phyloP scores from a whole-genome alignment of 768 basidiomycete species.

The Candolleomyces efflorescens region DNA sequence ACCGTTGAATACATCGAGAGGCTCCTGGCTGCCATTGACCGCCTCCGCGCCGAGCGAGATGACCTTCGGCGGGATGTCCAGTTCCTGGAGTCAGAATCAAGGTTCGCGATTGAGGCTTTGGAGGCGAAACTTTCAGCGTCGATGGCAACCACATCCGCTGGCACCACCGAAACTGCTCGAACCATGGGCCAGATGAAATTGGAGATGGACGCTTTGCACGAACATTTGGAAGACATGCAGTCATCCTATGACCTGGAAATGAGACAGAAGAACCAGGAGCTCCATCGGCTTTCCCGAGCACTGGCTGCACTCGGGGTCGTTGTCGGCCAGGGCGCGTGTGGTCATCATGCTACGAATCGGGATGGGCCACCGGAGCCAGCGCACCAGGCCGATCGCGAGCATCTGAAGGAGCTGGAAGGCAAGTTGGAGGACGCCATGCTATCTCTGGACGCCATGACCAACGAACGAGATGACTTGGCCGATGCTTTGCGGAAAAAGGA shows the following conservation, averaged over 20 bases:
- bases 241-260: slow-evolving; percentile 16
- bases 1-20: slow-evolving; percentile 44
- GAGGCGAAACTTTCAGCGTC: slow-evolving; percentile 41
- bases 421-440: slow-evolving; percentile 28
- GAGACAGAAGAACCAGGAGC: slow-evolving; percentile 22
- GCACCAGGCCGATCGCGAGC: slow-evolving; percentile 12
- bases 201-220: slow-evolving; percentile 26
- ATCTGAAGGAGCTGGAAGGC: slow-evolving; percentile 25
- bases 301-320: slow-evolving; percentile 33
- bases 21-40: slow-evolving; percentile 58
- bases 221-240: slow-evolving; percentile 13
- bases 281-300: slow-evolving; percentile 28
- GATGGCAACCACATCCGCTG: slow-evolving; percentile 12
- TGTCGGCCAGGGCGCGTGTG: slow-evolving; percentile 33
- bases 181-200: slow-evolving; percentile 22
- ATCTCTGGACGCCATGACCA: slow-evolving; percentile 33
- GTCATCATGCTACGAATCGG: slow-evolving; percentile 14
- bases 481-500: slow-evolving; percentile 29
- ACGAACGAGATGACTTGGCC: slow-evolving; percentile 33
- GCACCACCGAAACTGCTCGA: slow-evolving; percentile 16
- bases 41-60: slow-evolving; percentile 65
- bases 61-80: slow-evolving; percentile 56
- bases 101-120: slow-evolving; percentile 57
- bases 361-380: neutral
- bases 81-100: slow-evolving; percentile 65